Conservation (phyloP, 768 basidiomycete species). For the Phaffia tasmanica region DNA sequence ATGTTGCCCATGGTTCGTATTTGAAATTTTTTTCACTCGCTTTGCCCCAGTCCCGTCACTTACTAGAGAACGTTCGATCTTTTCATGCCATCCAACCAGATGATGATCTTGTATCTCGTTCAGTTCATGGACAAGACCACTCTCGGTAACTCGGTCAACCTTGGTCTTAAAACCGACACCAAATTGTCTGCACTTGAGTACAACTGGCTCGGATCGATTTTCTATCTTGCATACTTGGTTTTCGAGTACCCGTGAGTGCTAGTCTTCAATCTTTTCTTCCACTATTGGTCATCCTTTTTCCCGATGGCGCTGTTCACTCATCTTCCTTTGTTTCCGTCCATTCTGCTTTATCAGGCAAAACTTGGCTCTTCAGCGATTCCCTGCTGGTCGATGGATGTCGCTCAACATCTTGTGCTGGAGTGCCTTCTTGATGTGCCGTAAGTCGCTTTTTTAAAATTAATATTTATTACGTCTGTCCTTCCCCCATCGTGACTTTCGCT, state of each 20-base stretch:
- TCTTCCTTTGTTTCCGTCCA: too few relatives aligned
- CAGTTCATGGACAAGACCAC: constrained; percentile 34
- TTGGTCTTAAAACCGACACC: constrained; percentile 31
- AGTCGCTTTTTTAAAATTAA: too few relatives aligned
- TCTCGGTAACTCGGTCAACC: constrained; percentile 28
- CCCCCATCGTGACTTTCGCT: too few relatives aligned
- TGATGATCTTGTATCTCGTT: constrained; percentile 2
- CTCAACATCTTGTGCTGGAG: constrained; percentile 30
- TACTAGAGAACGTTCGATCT: not conserved
- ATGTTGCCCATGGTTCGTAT: constrained; percentile 20
- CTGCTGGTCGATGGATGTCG: constrained; percentile 30
- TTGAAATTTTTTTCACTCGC: constrained; percentile 30
- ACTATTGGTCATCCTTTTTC: too few relatives aligned
- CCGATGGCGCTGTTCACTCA: too few relatives aligned
- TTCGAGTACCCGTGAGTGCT: constrained; percentile 28
- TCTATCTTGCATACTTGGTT: constrained; percentile 29
- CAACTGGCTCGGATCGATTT: constrained; percentile 29
- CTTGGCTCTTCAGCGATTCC: constrained; percentile 30
- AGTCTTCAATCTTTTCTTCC: too few relatives aligned
- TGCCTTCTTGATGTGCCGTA: constrained; percentile 27
- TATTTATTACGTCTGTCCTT: too few relatives aligned
- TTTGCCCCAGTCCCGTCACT: not conserved
- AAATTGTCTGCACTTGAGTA: constrained; percentile 20
- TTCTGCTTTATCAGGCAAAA: constrained; percentile 20
- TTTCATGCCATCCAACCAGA: too few relatives aligned